A percentile compares a stretch with the other conserved stretches of the same genome.
Conservation (phyloP, 208 protist species). For the Leishmania lainsoni region DNA sequence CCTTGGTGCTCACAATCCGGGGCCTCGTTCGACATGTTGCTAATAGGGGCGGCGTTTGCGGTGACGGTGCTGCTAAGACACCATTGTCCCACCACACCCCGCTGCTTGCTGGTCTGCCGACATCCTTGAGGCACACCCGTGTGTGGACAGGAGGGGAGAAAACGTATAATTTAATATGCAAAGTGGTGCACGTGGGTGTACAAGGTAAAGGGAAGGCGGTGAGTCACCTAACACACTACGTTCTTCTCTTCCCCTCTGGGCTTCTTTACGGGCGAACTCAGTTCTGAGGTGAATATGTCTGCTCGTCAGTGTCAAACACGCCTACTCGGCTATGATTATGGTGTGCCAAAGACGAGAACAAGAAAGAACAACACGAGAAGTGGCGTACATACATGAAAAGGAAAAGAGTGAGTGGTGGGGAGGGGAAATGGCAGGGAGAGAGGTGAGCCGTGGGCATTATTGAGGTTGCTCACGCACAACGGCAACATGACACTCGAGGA, state of each 20-base stretch:
- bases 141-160: background rate
- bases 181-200: background rate
- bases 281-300: background rate
- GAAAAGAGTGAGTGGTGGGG: background rate
- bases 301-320: background rate
- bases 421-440: background rate
- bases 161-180: background rate
- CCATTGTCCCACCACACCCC: slow-evolving; percentile 1
- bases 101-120: background rate
- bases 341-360: background rate
- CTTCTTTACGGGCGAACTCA: background rate
- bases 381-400: background rate
- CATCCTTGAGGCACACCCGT: slow-evolving; percentile 4
- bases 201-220: background rate
- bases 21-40: slow-evolving; percentile 22
- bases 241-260: background rate
- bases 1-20: slow-evolving; percentile 41
- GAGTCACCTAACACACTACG: background rate
- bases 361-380: background rate
- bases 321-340: background rate
- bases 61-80: background rate
- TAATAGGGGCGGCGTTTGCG: background rate
- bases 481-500: background rate
- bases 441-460: background rate
- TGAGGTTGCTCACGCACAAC: background rate